Evolutionary conservation across 2,329 filamentous ascomycete genomes (phyloP), one percentile per base, ranked within the genome.

Genomic region (Fusarium pseudograminearum): DNA sequence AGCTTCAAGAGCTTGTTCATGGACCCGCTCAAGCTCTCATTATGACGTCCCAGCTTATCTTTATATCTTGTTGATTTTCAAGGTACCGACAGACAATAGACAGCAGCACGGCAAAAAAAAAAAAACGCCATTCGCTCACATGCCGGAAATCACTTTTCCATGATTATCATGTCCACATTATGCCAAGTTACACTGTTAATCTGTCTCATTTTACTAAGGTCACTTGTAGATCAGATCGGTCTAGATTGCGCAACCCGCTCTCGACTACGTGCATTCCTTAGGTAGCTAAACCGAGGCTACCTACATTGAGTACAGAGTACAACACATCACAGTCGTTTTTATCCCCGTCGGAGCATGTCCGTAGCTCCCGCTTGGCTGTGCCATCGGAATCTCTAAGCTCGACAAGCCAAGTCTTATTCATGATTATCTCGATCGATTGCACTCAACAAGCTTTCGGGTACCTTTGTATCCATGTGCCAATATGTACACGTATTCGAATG

Each of bases 351-450:
- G 64, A 63, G 30, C 34, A 15, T 15, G 18, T 42, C 65, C 44
- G 44, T 68, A 51, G 63, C 53, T 69, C 50, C 64, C 64, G 59
- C 26, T 33, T 16, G 46, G 31, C 48, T 28, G n/a, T 51, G 31
- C 50, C 51, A 36, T 33, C 34, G 40, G 44, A 18, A 59, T 44
- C 57, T 40, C 30, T 31, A 45, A 67, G 53, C 53, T 55, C 52
- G 42, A 18, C 33, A 18, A 38, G 47, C 44, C 10, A 20, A 34
- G 42, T 58, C 55, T 38, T 28, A 24, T 33, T 56, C 15, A 24
- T 34, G 31, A 41, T 26, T 22, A n/a, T 28, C 24, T 46, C 40
- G 56, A 61, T 61, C 45, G 59, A 54, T 61, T 20, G 33, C 40
- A n/a, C 48, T 48, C 31, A 38, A 55, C 34, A 55, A 31, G 42